phyloP scores from a whole-genome alignment of 257 asterid species.

The Plectranthus barbatus region DNA sequence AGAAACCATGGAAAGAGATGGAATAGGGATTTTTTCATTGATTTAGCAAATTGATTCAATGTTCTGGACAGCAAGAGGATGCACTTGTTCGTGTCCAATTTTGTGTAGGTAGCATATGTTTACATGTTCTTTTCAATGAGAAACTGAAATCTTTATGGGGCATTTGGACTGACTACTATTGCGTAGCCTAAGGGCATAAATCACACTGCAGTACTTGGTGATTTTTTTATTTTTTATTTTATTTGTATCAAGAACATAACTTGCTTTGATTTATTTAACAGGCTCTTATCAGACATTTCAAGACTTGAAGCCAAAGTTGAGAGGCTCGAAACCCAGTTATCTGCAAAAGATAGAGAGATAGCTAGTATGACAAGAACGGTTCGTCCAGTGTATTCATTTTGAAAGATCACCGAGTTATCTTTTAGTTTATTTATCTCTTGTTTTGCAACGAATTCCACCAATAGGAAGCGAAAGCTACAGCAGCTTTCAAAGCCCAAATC shows the following conservation, averaged over 20 bases:
- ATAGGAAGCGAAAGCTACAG: conserved; percentile 81
- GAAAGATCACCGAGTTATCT: background rate
- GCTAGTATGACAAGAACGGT: conserved; percentile 94
- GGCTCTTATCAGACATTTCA: conserved; percentile 92
- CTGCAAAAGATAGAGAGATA: conserved; percentile 85
- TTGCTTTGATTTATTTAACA: conserved; percentile 17
- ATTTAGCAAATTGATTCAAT: background rate
- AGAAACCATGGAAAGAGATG: background rate
- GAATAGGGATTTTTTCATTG: background rate
- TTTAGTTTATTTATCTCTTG: background rate
- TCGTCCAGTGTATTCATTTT: conserved; percentile 13
- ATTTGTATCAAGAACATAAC: conserved; percentile 7
- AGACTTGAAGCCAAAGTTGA: conserved; percentile 93
- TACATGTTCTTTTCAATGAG: background rate
- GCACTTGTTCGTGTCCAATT: background rate
- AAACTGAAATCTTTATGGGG: background rate
- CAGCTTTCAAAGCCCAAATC: conserved; percentile 47
- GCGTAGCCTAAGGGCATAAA: background rate
- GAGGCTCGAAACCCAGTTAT: conserved; percentile 75
- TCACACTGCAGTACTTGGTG: background rate
- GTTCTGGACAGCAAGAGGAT: background rate
- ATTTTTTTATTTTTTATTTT: background rate
- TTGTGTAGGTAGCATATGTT: background rate
- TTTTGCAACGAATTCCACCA: background rate
- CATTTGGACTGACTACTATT: background rate